Evolutionary conservation across 2,329 filamentous ascomycete genomes (phyloP).

Genomic region (Beauveria sp.): DNA sequence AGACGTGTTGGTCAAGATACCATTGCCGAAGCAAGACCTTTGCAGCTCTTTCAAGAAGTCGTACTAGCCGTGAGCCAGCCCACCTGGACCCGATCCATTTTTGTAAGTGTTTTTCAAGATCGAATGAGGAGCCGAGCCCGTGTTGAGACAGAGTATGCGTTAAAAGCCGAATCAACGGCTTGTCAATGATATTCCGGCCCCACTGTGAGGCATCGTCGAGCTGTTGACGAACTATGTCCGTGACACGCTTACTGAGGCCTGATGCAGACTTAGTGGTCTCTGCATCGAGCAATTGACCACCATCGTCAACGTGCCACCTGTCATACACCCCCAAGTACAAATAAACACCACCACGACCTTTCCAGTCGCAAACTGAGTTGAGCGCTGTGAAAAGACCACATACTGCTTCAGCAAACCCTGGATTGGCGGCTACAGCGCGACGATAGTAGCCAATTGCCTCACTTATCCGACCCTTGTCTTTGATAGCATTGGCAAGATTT

Average conservation of each 20-base stretch:
- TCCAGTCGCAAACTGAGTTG: slow-evolving; percentile 95
- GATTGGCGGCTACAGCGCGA: slow-evolving; percentile 82
- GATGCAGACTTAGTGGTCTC: slow-evolving; percentile 51
- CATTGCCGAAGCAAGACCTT: slow-evolving; percentile 71
- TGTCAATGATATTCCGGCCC: slow-evolving; percentile 65
- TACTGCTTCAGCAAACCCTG: slow-evolving; percentile 92
- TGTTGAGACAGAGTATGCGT: slow-evolving; percentile 37
- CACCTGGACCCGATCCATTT: slow-evolving; percentile 68
- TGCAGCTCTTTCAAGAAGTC: slow-evolving; percentile 78
- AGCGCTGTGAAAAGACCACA: slow-evolving; percentile 91
- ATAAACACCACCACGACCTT: slow-evolving; percentile 76
- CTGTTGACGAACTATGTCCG: slow-evolving; percentile 84
- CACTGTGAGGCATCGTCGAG: slow-evolving; percentile 78
- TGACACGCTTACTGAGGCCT: slow-evolving; percentile 84
- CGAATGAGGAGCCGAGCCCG: slow-evolving; percentile 27
- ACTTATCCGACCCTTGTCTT: slow-evolving; percentile 85
- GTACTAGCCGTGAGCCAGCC: slow-evolving; percentile 81
- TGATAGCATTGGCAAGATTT: slow-evolving; percentile 94
- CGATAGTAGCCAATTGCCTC: slow-evolving; percentile 92
- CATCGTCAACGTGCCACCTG: slow-evolving; percentile 85
- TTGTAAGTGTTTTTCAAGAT: slow-evolving; percentile 34
- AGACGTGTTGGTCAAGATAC: slow-evolving; percentile 76
- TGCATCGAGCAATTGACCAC: slow-evolving; percentile 74
- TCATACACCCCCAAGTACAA: slow-evolving; percentile 68
- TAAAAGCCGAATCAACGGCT: slow-evolving; percentile 43